Conservation (phyloP, 2,329 filamentous ascomycete species). For the Ceratocystis diversiconidia region DNA sequence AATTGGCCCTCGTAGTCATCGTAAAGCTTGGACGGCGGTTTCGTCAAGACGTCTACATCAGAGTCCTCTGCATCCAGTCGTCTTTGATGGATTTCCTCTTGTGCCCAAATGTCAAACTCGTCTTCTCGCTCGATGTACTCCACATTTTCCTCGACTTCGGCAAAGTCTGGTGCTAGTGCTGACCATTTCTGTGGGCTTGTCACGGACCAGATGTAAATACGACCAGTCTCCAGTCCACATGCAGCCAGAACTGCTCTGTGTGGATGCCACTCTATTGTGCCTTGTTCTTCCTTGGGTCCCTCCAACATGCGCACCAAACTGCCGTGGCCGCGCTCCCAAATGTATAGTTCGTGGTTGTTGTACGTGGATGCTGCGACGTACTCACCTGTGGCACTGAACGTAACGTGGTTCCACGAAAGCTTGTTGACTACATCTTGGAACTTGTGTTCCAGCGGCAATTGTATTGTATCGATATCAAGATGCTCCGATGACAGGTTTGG, state of each 20-base stretch:
- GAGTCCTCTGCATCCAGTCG: conserved; percentile 86
- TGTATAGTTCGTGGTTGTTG: conserved; percentile 97
- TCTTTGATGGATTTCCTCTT: conserved; percentile 85
- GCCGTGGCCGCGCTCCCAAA: conserved; percentile 89
- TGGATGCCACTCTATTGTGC: conserved; percentile 95
- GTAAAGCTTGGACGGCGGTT: conserved; percentile 51
- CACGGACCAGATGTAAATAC: conserved; percentile 93
- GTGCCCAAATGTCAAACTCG: conserved; percentile 93
- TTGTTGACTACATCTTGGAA: conserved; percentile 96
- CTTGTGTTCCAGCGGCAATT: conserved; percentile 88
- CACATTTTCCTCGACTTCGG: conserved; percentile 94
- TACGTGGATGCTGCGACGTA: conserved; percentile 94
- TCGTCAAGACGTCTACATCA: conserved; percentile 74
- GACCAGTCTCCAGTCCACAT: conserved; percentile 81
- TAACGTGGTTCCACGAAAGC: conserved; percentile 91
- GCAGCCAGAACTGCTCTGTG: conserved; percentile 74
- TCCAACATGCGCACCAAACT: conserved; percentile 94
- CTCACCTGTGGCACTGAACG: conserved; percentile 85
- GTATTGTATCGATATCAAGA: conserved; percentile 71
- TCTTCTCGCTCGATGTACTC: conserved; percentile 93
- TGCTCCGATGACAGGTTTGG: conserved; percentile 58
- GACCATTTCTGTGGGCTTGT: conserved; percentile 95
- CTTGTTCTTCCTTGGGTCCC: conserved; percentile 89
- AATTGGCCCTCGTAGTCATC: conserved; percentile 52
- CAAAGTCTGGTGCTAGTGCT: conserved; percentile 88